Percentiles rank a stretch among this genome's conserved stretches.
phyloP scores from a whole-genome alignment of 2,329 filamentous ascomycete species.

The Dichotomopilus funicola region DNA sequence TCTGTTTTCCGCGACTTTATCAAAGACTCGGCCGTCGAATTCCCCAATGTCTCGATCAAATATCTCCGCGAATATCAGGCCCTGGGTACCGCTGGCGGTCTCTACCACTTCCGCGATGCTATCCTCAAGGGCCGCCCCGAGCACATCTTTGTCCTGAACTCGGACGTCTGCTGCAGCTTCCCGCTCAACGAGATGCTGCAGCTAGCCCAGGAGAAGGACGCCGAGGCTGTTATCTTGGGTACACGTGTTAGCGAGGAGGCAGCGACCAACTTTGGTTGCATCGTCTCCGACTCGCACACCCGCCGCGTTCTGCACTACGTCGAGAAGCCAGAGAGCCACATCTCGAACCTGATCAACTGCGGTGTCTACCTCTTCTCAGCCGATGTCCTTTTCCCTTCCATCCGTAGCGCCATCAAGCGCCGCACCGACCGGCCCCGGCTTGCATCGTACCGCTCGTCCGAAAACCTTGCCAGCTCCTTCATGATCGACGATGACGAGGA shows the following conservation, averaged over 20 bases:
- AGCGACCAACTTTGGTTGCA: slow-evolving; percentile 94
- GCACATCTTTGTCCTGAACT: slow-evolving; percentile 94
- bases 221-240: slow-evolving; percentile 92
- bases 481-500: slow-evolving; percentile 59
- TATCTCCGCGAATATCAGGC: slow-evolving; percentile 98
- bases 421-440: slow-evolving; percentile 86
- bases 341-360: slow-evolving; percentile 98
- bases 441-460: slow-evolving; percentile 90
- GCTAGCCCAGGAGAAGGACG: slow-evolving; percentile 89
- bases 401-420: slow-evolving; percentile 90
- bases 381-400: slow-evolving; percentile 93
- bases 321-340: slow-evolving; percentile 96
- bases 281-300: slow-evolving; percentile 88
- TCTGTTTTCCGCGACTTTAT: slow-evolving; percentile 96
- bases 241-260: slow-evolving; percentile 87
- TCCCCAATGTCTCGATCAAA: slow-evolving; percentile 82
- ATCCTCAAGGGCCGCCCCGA: slow-evolving; percentile 95
- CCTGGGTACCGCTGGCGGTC: slow-evolving; percentile 86
- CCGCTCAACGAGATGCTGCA: slow-evolving; percentile 92
- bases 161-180: slow-evolving; percentile 98
- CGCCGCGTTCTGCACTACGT: slow-evolving; percentile 97
- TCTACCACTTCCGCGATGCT: slow-evolving; percentile 98
- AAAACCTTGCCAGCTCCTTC: slow-evolving; percentile 71
- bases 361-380: slow-evolving; percentile 96
- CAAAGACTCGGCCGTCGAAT: slow-evolving; percentile 78